phyloP scores from a whole-genome alignment of 148 eudicot species.

The Rhododendron mucronatum region DNA sequence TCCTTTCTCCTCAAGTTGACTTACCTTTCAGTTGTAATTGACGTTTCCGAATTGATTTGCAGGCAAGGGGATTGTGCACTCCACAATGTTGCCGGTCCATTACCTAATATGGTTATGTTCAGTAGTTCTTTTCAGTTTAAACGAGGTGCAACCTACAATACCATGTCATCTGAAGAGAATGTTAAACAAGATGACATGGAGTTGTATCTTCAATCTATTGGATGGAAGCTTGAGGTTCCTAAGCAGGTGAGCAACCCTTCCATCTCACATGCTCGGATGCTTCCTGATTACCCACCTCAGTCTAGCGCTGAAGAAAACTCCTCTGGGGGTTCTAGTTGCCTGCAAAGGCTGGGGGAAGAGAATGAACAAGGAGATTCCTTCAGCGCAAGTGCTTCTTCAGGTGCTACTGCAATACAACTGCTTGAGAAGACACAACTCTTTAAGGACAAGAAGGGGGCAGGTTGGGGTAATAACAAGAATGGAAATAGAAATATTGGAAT shows the following conservation, averaged over 20 bases:
- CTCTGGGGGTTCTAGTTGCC: neutral
- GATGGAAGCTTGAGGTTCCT: constrained; percentile 7
- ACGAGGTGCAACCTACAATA: constrained; percentile 17
- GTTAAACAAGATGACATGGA: constrained; percentile 15
- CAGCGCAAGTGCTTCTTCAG: neutral
- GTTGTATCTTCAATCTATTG: constrained; percentile 9
- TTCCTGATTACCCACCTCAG: constrained; percentile 7
- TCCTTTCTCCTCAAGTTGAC: neutral
- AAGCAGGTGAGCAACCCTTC: constrained; percentile 11
- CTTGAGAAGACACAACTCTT: neutral
- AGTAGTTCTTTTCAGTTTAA: constrained; percentile 22
- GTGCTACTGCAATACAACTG: constrained; percentile 10
- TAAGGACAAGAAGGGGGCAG: constrained; percentile 6
- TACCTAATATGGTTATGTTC: constrained; percentile 17
- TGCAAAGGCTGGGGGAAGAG: constrained; percentile 6
- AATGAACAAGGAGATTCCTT: neutral
- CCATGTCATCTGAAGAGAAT: constrained; percentile 21
- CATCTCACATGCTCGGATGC: constrained; percentile 14
- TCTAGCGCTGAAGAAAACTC: constrained; percentile 7
- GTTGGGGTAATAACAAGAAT: neutral
- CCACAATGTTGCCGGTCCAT: constrained; percentile 13
- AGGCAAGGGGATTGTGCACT: constrained; percentile 37
- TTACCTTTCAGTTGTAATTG: neutral
- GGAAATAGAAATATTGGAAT: neutral
- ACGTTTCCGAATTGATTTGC: constrained; percentile 11